Base-by-base conservation (phyloP, 2,329 filamentous ascomycete species). In the Paramyrothecium roridum region DNA sequence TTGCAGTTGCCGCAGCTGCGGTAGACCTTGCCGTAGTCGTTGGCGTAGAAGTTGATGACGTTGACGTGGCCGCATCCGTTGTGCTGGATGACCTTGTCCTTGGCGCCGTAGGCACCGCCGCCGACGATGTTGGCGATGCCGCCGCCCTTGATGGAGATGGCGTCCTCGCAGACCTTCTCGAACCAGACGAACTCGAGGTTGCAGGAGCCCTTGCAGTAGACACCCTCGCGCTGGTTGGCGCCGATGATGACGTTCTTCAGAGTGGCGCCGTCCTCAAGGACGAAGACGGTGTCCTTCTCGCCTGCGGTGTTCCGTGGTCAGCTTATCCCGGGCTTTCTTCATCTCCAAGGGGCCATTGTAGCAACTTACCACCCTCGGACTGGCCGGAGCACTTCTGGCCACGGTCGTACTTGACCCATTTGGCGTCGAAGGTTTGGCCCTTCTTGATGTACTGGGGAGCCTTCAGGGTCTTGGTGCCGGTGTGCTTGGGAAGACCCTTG, bases 181-280 rank as follows among this genome's bases (percentile, higher is more conserved):
- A 78, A 81, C 77, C 78, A 80, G 46, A 80, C 78, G n/a, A 73
- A 76, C 59, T 74, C 67, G 10, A 78, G 61, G 2, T 63, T 77
- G 61, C 76, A 78, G 1, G 67, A 50, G 3, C 77, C 77, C 37
- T 70, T 59, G 63, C 76, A 79, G 67, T 79, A 75, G 4, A 79
- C 68, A 26, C 76, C 76, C 61, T 79, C 76, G n/a, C 64, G 66
- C 55, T 79, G 75, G 61, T 77, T 66, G 23, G 67, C 64, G 33
- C 76, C 76, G 19, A 79, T 79, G 54, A 79, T 75, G 21, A 74
- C 76, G 56, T 79, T 79, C 50, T 65, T 68, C 48, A 79, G 67
- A 2, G 70, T 77, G 3, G 75, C 77, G 4, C 76, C 76, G 0
- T 70, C 59, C 48, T 70, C 65, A 23, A 77, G 69, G 49, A 74